A percentile compares a stretch with the other conserved stretches of the same genome.
Evolutionary conservation across 768 basidiomycete genomes (phyloP).

Genomic region (Pleurotus ostreatus): DNA sequence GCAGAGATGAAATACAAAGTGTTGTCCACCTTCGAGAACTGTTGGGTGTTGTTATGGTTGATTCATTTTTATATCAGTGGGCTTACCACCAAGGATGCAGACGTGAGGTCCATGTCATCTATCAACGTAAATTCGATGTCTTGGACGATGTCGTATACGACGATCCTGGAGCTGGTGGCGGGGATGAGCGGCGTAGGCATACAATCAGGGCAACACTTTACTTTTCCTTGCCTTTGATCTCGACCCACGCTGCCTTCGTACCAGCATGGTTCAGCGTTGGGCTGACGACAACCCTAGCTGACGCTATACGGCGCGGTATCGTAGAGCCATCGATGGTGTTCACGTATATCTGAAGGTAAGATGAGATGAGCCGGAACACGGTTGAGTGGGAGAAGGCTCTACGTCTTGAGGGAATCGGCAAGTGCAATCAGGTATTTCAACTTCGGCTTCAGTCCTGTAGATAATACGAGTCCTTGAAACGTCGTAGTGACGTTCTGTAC

Average conservation of each 20-base stretch:
- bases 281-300: background rate
- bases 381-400: too few species aligned
- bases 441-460: background rate
- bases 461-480: background rate
- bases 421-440: too few species aligned
- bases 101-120: background rate
- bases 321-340: background rate
- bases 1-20: background rate
- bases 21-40: background rate
- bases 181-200: too few species aligned
- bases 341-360: background rate
- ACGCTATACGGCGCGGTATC: background rate
- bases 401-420: too few species aligned
- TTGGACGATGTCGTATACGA: background rate
- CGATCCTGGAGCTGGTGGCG: too few species aligned
- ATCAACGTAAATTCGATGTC: background rate
- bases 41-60: too few species aligned
- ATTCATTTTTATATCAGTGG: too few species aligned
- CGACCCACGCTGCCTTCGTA: constrained; percentile 1
- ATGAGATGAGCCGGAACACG: too few species aligned
- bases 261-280: background rate
- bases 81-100: background rate
- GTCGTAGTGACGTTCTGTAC: background rate
- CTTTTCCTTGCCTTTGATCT: background rate
- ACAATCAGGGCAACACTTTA: too few species aligned